Percentiles rank a stretch among this genome's conserved stretches.
Evolutionary conservation across 2,329 filamentous ascomycete species (phyloP).

Genomic region (Cyclaneusma minus): DNA sequence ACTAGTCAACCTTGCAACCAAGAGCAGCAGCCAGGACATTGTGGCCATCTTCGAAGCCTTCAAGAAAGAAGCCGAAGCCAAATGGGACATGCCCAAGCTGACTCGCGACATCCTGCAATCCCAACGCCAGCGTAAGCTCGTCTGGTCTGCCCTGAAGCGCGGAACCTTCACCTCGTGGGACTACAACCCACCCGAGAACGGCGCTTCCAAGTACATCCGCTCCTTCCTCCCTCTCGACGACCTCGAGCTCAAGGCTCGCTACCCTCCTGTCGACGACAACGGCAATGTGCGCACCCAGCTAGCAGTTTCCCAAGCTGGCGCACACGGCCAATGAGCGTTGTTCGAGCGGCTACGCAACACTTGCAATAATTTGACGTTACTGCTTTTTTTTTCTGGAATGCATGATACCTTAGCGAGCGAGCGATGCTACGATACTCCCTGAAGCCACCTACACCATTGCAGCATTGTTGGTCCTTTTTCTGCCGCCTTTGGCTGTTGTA

Average conservation of each 20-base stretch:
- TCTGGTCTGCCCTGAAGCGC: constrained; percentile 64
- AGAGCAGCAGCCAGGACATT: constrained; percentile 22
- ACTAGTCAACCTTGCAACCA: constrained; percentile 48
- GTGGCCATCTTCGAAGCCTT: constrained; percentile 44
- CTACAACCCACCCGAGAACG: constrained; percentile 60
- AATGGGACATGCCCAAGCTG: constrained; percentile 72
- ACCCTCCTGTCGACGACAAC: constrained; percentile 44
- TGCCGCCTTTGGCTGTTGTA: no score
- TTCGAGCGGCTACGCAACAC: no score
- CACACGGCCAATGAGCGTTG: constrained; percentile 25
- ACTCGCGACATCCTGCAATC: constrained; percentile 58
- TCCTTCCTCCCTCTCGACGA: constrained; percentile 70
- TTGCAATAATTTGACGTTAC: no score
- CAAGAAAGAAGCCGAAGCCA: constrained; percentile 52
- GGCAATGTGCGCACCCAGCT: constrained; percentile 31
- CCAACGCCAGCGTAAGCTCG: constrained; percentile 64
- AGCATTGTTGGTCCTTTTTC: no score
- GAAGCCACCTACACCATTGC: no score
- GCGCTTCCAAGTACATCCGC: constrained; percentile 65
- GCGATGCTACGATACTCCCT: no score
- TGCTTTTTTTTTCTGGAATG: no score
- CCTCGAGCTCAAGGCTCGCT: constrained; percentile 61
- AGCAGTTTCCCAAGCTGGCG: constrained; percentile 27
- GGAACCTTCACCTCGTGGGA: constrained; percentile 76
- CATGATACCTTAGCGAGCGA: no score